Evolutionary conservation across 2,329 filamentous ascomycete genomes (phyloP).

Genomic region (Eurotiales sp.): DNA sequence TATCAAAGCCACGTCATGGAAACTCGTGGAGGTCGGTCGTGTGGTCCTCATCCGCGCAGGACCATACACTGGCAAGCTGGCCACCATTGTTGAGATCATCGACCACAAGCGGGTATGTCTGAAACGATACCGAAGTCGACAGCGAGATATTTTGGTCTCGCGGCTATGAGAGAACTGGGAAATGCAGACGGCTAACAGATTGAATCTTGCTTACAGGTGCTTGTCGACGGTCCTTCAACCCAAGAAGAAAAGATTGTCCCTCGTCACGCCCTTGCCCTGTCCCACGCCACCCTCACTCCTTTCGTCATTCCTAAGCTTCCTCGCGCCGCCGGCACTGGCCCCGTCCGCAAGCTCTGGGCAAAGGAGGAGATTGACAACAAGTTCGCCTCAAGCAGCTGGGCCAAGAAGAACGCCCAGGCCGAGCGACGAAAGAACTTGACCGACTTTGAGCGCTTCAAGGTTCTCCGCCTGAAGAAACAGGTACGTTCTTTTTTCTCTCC

Average conservation of each 20-base stretch:
- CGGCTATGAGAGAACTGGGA: constrained; percentile 14
- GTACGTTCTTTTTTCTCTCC: no score
- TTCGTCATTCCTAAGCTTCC: constrained; percentile 83
- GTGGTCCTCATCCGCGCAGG: constrained; percentile 87
- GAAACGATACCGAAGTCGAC: constrained; percentile 4
- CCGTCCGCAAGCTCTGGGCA: constrained; percentile 86
- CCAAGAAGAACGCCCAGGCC: constrained; percentile 85
- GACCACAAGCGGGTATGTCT: constrained; percentile 98
- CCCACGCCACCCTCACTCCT: constrained; percentile 81
- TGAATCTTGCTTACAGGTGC: constrained; percentile 61
- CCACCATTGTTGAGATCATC: constrained; percentile 97
- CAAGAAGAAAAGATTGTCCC: constrained; percentile 74
- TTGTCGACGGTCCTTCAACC: constrained; percentile 90
- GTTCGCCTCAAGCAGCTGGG: constrained; percentile 88
- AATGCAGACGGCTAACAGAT: constrained; percentile 21
- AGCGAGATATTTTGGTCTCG: no score
- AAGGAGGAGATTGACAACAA: constrained; percentile 86
- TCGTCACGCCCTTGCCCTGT: constrained; percentile 80
- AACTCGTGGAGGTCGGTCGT: constrained; percentile 97
- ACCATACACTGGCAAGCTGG: constrained; percentile 79
- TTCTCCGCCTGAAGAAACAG: constrained; percentile 99
- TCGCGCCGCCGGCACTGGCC: constrained; percentile 75
- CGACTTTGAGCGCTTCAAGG: constrained; percentile 99
- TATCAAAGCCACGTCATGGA: constrained; percentile 81
- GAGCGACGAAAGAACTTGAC: constrained; percentile 85